Percentiles rank a stretch among this genome's conserved stretches.
Evolutionary conservation across 352 stramenopile genomes (phyloP).

Genomic region (Plasmopara halstedii): DNA sequence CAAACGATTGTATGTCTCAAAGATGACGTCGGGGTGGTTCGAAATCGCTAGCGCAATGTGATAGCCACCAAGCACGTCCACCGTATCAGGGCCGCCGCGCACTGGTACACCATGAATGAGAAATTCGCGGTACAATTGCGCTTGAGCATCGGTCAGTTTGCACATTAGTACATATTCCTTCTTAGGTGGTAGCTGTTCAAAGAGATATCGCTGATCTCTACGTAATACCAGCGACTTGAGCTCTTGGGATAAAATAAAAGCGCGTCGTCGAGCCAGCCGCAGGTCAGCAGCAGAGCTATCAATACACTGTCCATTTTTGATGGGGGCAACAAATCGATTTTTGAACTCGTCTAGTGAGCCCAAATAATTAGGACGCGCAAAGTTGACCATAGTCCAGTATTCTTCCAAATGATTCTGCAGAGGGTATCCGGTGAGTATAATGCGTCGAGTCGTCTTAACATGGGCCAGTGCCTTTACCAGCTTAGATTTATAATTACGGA

Average conservation of each 20-base stretch:
- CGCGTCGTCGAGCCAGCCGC: conserved; percentile 55
- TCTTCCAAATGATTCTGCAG: conserved; percentile 94
- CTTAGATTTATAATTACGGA: conserved; percentile 88
- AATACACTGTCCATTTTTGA: conserved; percentile 79
- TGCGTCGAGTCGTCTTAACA: conserved; percentile 77
- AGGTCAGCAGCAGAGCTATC: conserved; percentile 72
- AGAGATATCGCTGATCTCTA: conserved; percentile 80
- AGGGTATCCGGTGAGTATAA: conserved; percentile 93
- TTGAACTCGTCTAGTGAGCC: conserved; percentile 83
- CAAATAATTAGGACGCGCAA: conserved; percentile 74
- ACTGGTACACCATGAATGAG: conserved; percentile 52
- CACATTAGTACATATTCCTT: conserved; percentile 85
- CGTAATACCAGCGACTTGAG: conserved; percentile 79
- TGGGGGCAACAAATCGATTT: conserved; percentile 86
- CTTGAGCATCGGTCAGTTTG: conserved; percentile 71
- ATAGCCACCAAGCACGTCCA: conserved; percentile 79
- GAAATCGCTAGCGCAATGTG: conserved; percentile 84
- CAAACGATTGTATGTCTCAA: conserved; percentile 53
- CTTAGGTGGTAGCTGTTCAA: conserved; percentile 78
- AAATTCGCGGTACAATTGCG: conserved; percentile 66
- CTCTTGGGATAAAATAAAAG: conserved; percentile 76
- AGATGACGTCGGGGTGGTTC: conserved; percentile 83
- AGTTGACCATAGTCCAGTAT: conserved; percentile 91
- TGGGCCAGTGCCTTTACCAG: conserved; percentile 76
- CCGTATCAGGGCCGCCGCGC: conserved; percentile 33